These are phyloP conservation scores for Beverwykella pulmonaria DNA, from an alignment of 495 filamentous ascomycete genomes.

Conservation along the genomic window DNA sequence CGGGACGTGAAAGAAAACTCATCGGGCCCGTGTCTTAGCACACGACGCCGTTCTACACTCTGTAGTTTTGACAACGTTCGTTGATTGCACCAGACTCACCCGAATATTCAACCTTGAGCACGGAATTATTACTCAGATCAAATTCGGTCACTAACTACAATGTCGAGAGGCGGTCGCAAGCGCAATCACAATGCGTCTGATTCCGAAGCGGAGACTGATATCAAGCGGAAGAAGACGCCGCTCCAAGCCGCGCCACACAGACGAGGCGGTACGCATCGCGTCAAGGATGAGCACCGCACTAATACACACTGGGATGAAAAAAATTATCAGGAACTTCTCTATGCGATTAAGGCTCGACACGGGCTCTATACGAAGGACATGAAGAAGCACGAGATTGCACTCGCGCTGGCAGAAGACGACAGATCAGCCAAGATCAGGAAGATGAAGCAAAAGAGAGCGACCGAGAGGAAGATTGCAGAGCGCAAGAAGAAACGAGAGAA, in stretches of 20 bases:
- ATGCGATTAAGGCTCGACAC: not conserved
- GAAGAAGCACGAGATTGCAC: conserved; percentile 21
- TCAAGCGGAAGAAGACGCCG: not conserved
- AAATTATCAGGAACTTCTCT: conserved; percentile 9
- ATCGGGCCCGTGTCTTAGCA: not conserved
- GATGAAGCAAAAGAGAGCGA: not conserved
- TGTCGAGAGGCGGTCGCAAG: not conserved
- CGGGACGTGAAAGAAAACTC: not conserved
- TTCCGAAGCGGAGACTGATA: not conserved
- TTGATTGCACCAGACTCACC: not conserved
- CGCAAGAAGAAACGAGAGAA: conserved; percentile 6
- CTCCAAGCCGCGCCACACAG: conserved; percentile 18
- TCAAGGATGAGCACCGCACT: conserved; percentile 15
- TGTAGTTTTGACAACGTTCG: not conserved
- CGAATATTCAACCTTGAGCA: not conserved
- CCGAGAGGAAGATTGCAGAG: not conserved
- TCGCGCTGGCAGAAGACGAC: conserved; percentile 12
- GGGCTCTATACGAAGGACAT: conserved; percentile 22
- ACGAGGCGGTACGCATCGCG: conserved; percentile 27
- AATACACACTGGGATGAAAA: conserved; percentile 22
- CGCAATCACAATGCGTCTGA: not conserved
- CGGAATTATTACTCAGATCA: not conserved
- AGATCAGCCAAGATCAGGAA: not conserved
- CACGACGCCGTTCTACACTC: not conserved
- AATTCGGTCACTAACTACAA: not conserved